These are phyloP conservation scores for Rhizodiscina lignyota DNA, from an alignment of 495 filamentous ascomycete species.

Conservation along the genomic window DNA sequence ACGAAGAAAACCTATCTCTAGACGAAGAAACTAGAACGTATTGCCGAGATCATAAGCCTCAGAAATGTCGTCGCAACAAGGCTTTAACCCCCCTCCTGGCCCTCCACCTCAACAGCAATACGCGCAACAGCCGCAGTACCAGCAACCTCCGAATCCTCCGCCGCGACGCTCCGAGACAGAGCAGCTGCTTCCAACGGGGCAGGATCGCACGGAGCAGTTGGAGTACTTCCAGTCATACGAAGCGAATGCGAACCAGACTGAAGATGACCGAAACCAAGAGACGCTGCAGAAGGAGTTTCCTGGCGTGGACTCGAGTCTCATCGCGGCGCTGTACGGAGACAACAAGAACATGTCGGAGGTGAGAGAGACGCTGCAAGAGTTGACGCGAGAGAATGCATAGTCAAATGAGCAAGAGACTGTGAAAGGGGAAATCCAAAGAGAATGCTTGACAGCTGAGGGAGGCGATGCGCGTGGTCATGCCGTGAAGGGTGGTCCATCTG, in stretches of 20 bases:
- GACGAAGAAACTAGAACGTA: too few relatives aligned
- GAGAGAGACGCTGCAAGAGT: slow-evolving; percentile 17
- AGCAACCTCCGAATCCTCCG: slow-evolving; percentile 3
- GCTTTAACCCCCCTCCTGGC: too few relatives aligned
- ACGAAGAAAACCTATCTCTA: too few relatives aligned
- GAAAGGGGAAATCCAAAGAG: too few relatives aligned
- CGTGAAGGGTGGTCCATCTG: too few relatives aligned
- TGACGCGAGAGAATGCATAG: too few relatives aligned
- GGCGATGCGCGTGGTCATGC: too few relatives aligned
- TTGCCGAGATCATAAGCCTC: too few relatives aligned
- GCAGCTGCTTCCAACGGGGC: slow-evolving; percentile 3
- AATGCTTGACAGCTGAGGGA: too few relatives aligned
- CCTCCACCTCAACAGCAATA: too few relatives aligned
- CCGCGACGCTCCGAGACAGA: slow-evolving; percentile 4
- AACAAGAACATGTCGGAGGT: slow-evolving; percentile 10
- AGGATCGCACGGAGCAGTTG: slow-evolving; percentile 15
- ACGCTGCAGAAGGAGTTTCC: slow-evolving; percentile 18
- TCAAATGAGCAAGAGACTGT: too few relatives aligned
- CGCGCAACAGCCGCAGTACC: not conserved
- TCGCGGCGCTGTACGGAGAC: slow-evolving; percentile 19
- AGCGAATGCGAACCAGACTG: slow-evolving; percentile 6
- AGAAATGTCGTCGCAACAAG: too few relatives aligned
- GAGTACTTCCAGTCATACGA: slow-evolving; percentile 11
- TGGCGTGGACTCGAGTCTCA: slow-evolving; percentile 13
- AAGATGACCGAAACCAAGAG: slow-evolving; percentile 14